Evolutionary conservation across 495 filamentous ascomycete genomes (phyloP).

Genomic region (Barbatosphaeria neglecta): DNA sequence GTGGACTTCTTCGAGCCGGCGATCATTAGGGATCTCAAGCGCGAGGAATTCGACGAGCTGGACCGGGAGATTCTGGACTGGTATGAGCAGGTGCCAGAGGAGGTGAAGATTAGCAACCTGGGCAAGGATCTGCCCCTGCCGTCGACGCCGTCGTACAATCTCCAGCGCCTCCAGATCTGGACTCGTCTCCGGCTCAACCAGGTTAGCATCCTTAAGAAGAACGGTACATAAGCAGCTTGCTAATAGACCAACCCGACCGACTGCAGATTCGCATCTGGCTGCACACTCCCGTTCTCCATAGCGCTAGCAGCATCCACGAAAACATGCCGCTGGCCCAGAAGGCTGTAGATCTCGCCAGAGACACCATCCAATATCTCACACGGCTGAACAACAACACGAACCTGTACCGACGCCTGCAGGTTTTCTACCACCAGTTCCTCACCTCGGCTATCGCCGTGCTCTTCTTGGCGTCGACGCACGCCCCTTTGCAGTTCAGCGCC

Average conservation of each 20-base stretch:
- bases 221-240: background rate
- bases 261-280: constrained; percentile 60
- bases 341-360: constrained; percentile 66
- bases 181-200: constrained; percentile 64
- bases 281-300: constrained; percentile 71
- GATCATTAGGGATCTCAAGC: constrained; percentile 36
- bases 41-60: constrained; percentile 59
- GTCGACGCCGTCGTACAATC: constrained; percentile 29
- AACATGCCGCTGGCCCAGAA: constrained; percentile 56
- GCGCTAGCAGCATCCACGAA: constrained; percentile 60
- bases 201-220: constrained; percentile 3
- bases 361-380: constrained; percentile 64
- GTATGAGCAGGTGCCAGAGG: constrained; percentile 43
- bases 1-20: constrained; percentile 45
- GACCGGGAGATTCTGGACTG: constrained; percentile 70
- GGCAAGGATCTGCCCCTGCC: constrained; percentile 10
- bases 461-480: constrained; percentile 74
- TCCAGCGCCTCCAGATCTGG: constrained; percentile 48
- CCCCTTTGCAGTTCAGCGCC: constrained; percentile 62
- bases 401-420: constrained; percentile 68
- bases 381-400: constrained; percentile 69
- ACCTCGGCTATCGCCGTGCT: constrained; percentile 69
- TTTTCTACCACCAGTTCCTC: constrained; percentile 81
- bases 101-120: constrained; percentile 13
- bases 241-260: background rate